These are phyloP conservation scores for Peltaster fructicola DNA, from an alignment of 2,329 filamentous ascomycete genomes.

Conservation along the genomic window DNA sequence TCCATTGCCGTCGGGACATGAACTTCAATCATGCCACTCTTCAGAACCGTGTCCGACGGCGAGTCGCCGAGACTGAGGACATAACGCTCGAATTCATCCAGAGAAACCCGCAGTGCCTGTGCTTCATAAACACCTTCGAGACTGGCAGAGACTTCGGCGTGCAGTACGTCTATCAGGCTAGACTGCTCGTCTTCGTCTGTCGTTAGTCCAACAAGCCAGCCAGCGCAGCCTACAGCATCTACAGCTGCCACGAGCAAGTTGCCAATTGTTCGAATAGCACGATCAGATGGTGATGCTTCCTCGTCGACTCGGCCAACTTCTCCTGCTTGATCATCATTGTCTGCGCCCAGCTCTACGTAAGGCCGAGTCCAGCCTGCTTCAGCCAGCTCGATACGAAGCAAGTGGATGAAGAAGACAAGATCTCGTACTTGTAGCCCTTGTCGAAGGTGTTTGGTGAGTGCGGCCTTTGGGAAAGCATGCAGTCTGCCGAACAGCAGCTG, in stretches of 20 bases:
- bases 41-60: slow-evolving; percentile 4
- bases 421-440: slow-evolving; percentile 47
- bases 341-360: slow-evolving; percentile 41
- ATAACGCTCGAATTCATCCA: slow-evolving; percentile 50
- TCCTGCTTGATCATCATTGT: slow-evolving; percentile 38
- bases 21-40: slow-evolving; percentile 28
- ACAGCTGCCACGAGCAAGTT: slow-evolving; percentile 55
- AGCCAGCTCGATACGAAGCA: slow-evolving; percentile 55
- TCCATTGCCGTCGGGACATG: slow-evolving; percentile 27
- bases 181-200: slow-evolving; percentile 36
- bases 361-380: slow-evolving; percentile 59
- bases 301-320: slow-evolving; percentile 42
- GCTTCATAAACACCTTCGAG: slow-evolving; percentile 57
- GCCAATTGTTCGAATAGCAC: slow-evolving; percentile 52
- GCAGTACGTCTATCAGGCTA: slow-evolving; percentile 47
- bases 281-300: slow-evolving; percentile 41
- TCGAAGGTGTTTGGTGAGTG: slow-evolving; percentile 47
- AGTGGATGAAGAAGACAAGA: slow-evolving; percentile 51
- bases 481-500: slow-evolving; percentile 54
- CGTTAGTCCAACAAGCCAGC: slow-evolving; percentile 50
- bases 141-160: slow-evolving; percentile 51
- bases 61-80: too few species aligned
- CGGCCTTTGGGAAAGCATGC: slow-evolving; percentile 42
- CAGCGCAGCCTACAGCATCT: slow-evolving; percentile 56
- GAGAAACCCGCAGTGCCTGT: slow-evolving; percentile 43